Evolutionary conservation across 768 basidiomycete genomes (phyloP).

Genomic region (Boletus pseudopeckii): DNA sequence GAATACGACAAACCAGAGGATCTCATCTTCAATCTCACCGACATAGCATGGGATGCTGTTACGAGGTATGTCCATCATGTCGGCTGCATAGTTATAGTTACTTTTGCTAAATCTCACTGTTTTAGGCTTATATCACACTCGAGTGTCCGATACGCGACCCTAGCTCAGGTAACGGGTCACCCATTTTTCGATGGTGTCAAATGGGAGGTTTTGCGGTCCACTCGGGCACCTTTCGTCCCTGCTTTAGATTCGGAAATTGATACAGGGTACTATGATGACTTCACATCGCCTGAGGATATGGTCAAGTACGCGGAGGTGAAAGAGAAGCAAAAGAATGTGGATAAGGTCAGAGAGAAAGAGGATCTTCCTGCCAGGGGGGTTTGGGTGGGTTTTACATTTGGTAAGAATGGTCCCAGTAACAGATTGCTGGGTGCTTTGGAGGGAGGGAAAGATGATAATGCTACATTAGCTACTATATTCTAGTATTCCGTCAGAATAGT

Average conservation of each 20-base stretch:
- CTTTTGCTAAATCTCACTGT: neutral
- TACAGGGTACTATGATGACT: conserved; percentile 93
- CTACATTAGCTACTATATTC: conserved; percentile 60
- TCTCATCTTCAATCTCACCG: conserved; percentile 91
- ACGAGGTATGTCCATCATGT: conserved; percentile 53
- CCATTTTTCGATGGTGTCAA: conserved; percentile 77
- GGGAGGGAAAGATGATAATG: conserved; percentile 41
- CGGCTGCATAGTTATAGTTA: neutral
- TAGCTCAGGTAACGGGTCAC: conserved; percentile 69
- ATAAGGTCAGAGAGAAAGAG: conserved; percentile 85
- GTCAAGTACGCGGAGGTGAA: conserved; percentile 98
- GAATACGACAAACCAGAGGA: conserved; percentile 96
- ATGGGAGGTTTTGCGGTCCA: conserved; percentile 77
- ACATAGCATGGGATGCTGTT: conserved; percentile 92
- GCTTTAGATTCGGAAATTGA: conserved; percentile 92
- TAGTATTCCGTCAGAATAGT: conserved; percentile 20
- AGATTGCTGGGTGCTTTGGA: conserved; percentile 26
- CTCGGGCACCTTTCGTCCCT: conserved; percentile 88
- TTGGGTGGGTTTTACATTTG: conserved; percentile 92
- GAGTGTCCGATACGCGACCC: conserved; percentile 70
- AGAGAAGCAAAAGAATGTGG: conserved; percentile 95
- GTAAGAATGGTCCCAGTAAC: conserved; percentile 74
- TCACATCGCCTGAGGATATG: conserved; percentile 88
- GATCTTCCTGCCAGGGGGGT: conserved; percentile 69
- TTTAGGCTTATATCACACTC: conserved; percentile 83